Base-by-base conservation (phyloP, 1,284 basidiomycete species). In the Trichosporon sp. region DNA sequence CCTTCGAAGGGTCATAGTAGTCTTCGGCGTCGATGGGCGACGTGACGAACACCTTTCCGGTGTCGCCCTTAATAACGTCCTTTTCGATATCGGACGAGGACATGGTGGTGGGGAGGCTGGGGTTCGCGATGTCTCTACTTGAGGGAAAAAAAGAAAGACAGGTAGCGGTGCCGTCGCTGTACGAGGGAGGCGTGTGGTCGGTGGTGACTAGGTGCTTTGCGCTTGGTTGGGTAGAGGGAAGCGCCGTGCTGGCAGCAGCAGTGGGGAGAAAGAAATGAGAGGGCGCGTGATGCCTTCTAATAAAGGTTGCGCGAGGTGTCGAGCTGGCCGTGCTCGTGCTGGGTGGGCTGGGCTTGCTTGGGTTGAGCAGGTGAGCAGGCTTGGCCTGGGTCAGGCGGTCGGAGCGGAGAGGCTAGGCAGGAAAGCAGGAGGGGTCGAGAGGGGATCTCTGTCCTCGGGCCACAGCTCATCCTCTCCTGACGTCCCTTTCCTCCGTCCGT, bases 1-100 rank as follows among this genome's bases (percentile, higher is more conserved):
- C 85, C 71, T 83, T 76, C 35, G 73, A 75, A 6, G 85, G 85
- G 73, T 85, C 84, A 71, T 85, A 86, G 68, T 74, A 56, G 35
- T 76, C 78, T 31, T 74, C 69, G n/a, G 31, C 56, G 54, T 64
- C 61, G 61, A 54, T n/a, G n/a, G 70, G 61, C 4, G 61, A 46
- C 43, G 46, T 40, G 40, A 67, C 70, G 66, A 65, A 51, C 51
- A 70, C 66, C 70, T 67, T 70, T 46, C 69, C 69, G 65, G 69
- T 67, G 40, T 66, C 65, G 69, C 38, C 61, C 59, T 67, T 64
- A 56, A 32, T 66, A 32, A 64, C 35, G 59, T 65, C 46, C 56
- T 70, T 70, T 43, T 70, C 70, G 16, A 67, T 40, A 48, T 70
- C 70, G 26, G 48, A 63, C 46, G 67, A 54, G 14, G 68, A 70